Percentiles rank a stretch among this genome's conserved stretches.
These are phyloP conservation scores for Tolypocladium ovalisporum DNA, from an alignment of 2,329 filamentous ascomycete species.

Conservation along the genomic window DNA sequence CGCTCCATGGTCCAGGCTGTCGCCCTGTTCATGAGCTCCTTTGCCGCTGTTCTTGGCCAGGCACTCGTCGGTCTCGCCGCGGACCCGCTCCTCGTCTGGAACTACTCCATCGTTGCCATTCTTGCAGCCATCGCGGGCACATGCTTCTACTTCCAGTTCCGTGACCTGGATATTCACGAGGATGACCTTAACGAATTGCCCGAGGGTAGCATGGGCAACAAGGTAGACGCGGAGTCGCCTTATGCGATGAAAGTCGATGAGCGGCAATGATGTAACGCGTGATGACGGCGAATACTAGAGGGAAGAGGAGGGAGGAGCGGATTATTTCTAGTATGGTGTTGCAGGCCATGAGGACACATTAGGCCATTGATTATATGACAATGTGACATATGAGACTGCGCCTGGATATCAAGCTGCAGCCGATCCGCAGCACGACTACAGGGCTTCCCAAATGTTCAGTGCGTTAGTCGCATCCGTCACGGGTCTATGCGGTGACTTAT, in stretches of 20 bases:
- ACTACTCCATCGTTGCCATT: slow-evolving; percentile 55
- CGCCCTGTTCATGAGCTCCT: slow-evolving; percentile 59
- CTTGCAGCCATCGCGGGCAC: slow-evolving; percentile 48
- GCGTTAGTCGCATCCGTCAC: not conserved
- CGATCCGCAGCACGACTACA: not conserved
- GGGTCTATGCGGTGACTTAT: not conserved
- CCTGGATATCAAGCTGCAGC: not conserved
- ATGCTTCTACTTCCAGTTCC: slow-evolving; percentile 59
- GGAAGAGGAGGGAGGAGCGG: not conserved
- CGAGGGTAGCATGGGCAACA: slow-evolving; percentile 18
- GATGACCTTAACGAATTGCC: slow-evolving; percentile 55
- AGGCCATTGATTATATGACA: not conserved
- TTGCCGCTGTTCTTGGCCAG: slow-evolving; percentile 61
- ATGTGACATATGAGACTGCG: not conserved
- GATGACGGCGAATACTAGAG: not conserved
- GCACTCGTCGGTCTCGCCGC: slow-evolving; percentile 50
- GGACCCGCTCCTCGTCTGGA: slow-evolving; percentile 60
- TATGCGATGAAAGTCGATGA: not conserved
- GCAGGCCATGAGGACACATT: too few species aligned
- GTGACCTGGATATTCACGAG: slow-evolving; percentile 52
- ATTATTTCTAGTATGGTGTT: not conserved
- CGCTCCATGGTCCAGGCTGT: slow-evolving; percentile 62
- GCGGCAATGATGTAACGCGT: not conserved
- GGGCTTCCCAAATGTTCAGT: not conserved
- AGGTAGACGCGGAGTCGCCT: slow-evolving; percentile 9